Evolutionary conservation across 2,329 filamentous ascomycete genomes (phyloP).

Genomic region (Aspergillus tubingensis): DNA sequence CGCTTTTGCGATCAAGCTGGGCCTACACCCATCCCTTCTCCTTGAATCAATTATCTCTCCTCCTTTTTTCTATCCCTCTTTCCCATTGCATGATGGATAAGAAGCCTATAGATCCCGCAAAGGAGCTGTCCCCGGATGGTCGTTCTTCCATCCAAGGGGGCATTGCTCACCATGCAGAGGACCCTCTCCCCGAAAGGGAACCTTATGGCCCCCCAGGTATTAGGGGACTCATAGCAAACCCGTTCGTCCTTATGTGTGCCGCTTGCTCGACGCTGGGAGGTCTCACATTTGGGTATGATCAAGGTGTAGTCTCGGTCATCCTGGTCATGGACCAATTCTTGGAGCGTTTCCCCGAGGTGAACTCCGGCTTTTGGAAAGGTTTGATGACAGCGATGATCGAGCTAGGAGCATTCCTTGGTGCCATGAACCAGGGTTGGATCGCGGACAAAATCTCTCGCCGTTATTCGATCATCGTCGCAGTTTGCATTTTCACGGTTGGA

Average conservation of each 20-base stretch:
- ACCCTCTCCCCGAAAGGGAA: slow-evolving; percentile 32
- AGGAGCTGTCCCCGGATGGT: slow-evolving; percentile 21
- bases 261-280: slow-evolving; percentile 54
- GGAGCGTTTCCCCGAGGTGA: slow-evolving; percentile 47
- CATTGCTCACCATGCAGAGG: slow-evolving; percentile 35
- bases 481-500: slow-evolving; percentile 54
- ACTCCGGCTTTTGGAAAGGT: slow-evolving; percentile 47
- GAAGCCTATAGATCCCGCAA: slow-evolving; percentile 17
- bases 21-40: not conserved
- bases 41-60: not conserved
- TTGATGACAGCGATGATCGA: slow-evolving; percentile 59
- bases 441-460: slow-evolving; percentile 57
- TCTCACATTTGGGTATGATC: slow-evolving; percentile 54
- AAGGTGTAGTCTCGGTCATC: slow-evolving; percentile 49
- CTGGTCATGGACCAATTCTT: slow-evolving; percentile 57
- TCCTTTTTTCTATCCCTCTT: not conserved
- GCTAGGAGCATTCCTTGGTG: slow-evolving; percentile 52
- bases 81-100: slow-evolving; percentile 22
- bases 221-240: slow-evolving; percentile 49
- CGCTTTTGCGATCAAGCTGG: not conserved
- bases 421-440: slow-evolving; percentile 52
- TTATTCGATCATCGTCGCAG: slow-evolving; percentile 55
- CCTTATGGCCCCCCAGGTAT: slow-evolving; percentile 45
- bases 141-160: slow-evolving; percentile 27
- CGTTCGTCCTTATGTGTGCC: slow-evolving; percentile 55